These are phyloP conservation scores for Penicillium turbatum DNA, from an alignment of 495 filamentous ascomycete genomes.

Conservation along the genomic window DNA sequence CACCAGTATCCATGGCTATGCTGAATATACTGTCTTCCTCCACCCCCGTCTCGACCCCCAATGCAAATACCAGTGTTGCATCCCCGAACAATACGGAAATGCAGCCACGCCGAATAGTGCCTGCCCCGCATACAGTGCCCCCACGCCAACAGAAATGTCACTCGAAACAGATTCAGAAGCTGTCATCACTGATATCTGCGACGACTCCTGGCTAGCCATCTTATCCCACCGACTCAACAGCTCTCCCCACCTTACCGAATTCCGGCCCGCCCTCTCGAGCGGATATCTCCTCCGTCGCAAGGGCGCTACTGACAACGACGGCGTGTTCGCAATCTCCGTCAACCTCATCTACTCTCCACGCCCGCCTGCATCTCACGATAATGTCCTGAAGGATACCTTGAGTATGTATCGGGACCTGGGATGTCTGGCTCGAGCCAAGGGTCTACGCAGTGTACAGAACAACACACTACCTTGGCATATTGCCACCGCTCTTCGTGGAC, in stretches of 20 bases:
- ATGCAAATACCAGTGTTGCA: conserved; percentile 40
- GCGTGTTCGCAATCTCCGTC: conserved; percentile 59
- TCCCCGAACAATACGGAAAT: conserved; percentile 40
- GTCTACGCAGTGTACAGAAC: conserved; percentile 55
- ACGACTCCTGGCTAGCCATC: conserved; percentile 78
- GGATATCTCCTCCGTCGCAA: conserved; percentile 76
- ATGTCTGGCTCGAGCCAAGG: conserved; percentile 65
- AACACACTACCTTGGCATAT: conserved; percentile 83
- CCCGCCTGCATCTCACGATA: conserved; percentile 46
- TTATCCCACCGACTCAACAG: conserved; percentile 67
- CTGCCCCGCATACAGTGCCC: conserved; percentile 36
- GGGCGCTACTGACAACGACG: conserved; percentile 55
- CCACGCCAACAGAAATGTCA: conserved; percentile 53
- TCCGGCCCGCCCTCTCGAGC: conserved; percentile 60
- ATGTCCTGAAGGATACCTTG: conserved; percentile 65
- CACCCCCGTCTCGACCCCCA: conserved; percentile 44
- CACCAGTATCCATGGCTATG: conserved; percentile 29
- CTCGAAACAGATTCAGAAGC: conserved; percentile 65
- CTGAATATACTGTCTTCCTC: conserved; percentile 35
- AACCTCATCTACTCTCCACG: conserved; percentile 59
- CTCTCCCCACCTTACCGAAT: conserved; percentile 57
- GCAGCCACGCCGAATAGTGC: conserved; percentile 29
- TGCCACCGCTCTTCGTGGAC: conserved; percentile 66
- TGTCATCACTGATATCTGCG: conserved; percentile 68
- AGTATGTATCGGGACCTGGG: conserved; percentile 72